These are phyloP conservation scores for Tetrahymena borealis DNA, from an alignment of 73 alveolate species.

Conservation along the genomic window DNA sequence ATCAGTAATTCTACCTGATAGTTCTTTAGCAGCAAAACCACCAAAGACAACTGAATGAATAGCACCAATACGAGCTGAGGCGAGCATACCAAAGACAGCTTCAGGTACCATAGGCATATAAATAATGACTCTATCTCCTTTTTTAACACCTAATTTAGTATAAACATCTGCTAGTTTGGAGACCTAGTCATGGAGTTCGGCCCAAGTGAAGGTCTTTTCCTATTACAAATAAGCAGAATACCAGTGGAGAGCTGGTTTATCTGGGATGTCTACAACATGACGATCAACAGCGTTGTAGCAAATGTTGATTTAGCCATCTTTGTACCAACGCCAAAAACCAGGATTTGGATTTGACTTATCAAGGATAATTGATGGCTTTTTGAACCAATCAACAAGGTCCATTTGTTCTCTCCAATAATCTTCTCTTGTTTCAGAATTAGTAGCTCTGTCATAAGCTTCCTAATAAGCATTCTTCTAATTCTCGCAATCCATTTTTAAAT, in stretches of 20 bases:
- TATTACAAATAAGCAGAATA: slow-evolving; percentile 67
- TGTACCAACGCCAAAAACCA: slow-evolving; percentile 27
- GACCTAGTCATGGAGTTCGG: slow-evolving; percentile 74
- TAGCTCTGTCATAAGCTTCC: slow-evolving; percentile 8
- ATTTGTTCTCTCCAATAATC: slow-evolving; percentile 10
- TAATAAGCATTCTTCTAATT: neutral
- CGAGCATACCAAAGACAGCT: slow-evolving; percentile 92
- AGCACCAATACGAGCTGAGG: slow-evolving; percentile 99
- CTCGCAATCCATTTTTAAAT: neutral
- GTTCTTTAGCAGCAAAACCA: slow-evolving; percentile 96
- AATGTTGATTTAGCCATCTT: slow-evolving; percentile 85
- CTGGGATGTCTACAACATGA: slow-evolving; percentile 75
- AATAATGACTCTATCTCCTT: slow-evolving; percentile 91
- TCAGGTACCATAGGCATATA: slow-evolving; percentile 99
- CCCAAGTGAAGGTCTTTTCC: slow-evolving; percentile 64
- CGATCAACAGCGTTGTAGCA: slow-evolving; percentile 97
- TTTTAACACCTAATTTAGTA: slow-evolving; percentile 67
- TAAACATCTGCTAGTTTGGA: slow-evolving; percentile 85
- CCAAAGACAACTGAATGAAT: slow-evolving; percentile 99
- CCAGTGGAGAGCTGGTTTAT: slow-evolving; percentile 71
- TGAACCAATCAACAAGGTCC: slow-evolving; percentile 29
- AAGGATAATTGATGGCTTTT: slow-evolving; percentile 4
- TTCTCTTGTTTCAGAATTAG: slow-evolving; percentile 3
- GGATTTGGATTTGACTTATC: slow-evolving; percentile 4
- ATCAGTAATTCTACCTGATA: slow-evolving; percentile 91